Base-by-base conservation (phyloP, 2,329 filamentous ascomycete genomes). In the Sclerotinia sclerotiorum region DNA sequence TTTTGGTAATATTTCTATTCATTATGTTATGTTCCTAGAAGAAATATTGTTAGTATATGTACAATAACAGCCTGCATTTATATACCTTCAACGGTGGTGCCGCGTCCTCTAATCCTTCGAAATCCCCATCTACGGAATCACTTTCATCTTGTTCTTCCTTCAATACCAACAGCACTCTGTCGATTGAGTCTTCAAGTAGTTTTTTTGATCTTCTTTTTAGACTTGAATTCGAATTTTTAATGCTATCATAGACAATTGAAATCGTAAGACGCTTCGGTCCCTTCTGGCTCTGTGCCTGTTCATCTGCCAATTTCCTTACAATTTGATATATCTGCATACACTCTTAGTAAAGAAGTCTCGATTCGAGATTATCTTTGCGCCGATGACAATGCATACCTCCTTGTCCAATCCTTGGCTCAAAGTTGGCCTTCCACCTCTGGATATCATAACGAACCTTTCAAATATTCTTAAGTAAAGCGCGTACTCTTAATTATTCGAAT, bases 161-260 rank as follows among this genome's bases (percentile, higher is more conserved):
- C 6, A 94, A 82, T 24, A 93, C 87, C 10, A 89, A 86, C 21
- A 97, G 81, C 0, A 94, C 92, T 10, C 92, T 84, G 70, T 97
- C 93, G 71, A 98, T 92, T 48, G 91, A 90, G 71, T 95, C 91
- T 78, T 97, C 92, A 1, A 98, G 81, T 0, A 90, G 83, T 70
- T 88, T 89, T 79, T 95, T 97, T 51, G 92, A 93, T 73, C 91
- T 88, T 29, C 95, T 84, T 71, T 91, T 92, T 29, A 98, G 80
- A 73, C 90, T 93, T 0, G 93, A 97, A 78, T 97, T 97, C 19
- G 93, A 97, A 63, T 83, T 82, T 74, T 93, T 92, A 70, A 98
- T 93, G 69, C 86, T 87, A 51, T 93, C 89, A 77, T 95, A 97
- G 1, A 96, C 85, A 2, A 82, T 79, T 2, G 84, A 79, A 4